phyloP scores from a whole-genome alignment of 1,284 basidiomycete species.

The Ganoderma sinense region DNA sequence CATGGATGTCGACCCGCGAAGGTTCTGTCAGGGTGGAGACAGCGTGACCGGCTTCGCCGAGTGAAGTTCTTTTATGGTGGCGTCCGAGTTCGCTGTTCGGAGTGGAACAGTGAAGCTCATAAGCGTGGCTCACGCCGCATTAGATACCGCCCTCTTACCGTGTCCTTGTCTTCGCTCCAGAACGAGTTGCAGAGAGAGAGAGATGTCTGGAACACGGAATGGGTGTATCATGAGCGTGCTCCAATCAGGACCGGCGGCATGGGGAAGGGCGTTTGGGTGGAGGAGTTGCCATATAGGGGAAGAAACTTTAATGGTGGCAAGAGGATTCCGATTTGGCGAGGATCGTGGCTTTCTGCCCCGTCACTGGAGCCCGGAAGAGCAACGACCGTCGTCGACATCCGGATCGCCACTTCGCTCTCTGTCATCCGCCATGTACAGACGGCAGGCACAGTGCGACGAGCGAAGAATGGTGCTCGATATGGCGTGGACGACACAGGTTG shows the following conservation, averaged over 20 bases:
- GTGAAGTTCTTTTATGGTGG: not conserved
- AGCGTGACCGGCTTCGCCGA: constrained; percentile 2
- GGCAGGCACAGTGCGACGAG: constrained; percentile 8
- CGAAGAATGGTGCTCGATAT: constrained; percentile 19
- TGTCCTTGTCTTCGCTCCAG: not conserved
- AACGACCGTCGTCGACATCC: constrained; percentile 2
- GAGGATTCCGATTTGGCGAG: constrained; percentile 16
- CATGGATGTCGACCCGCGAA: not conserved
- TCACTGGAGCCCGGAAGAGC: not conserved
- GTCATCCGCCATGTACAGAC: constrained; percentile 14
- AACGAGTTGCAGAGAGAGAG: not conserved
- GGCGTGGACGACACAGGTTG: constrained; percentile 12
- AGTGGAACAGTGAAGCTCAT: not conserved
- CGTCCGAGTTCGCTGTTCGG: not conserved
- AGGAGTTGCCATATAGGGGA: constrained; percentile 10
- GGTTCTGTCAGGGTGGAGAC: constrained; percentile 3
- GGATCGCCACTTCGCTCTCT: constrained; percentile 10
- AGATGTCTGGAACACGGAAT: not conserved
- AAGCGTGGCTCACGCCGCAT: not conserved
- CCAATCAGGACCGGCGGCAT: constrained; percentile 1
- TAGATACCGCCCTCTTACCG: not conserved
- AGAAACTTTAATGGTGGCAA: constrained; percentile 8
- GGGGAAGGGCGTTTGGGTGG: not conserved
- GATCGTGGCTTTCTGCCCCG: constrained; percentile 5
- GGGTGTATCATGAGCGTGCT: not conserved